phyloP scores from a whole-genome alignment of 1,139 yeast species.

The Yamadazyma dushanensis region DNA sequence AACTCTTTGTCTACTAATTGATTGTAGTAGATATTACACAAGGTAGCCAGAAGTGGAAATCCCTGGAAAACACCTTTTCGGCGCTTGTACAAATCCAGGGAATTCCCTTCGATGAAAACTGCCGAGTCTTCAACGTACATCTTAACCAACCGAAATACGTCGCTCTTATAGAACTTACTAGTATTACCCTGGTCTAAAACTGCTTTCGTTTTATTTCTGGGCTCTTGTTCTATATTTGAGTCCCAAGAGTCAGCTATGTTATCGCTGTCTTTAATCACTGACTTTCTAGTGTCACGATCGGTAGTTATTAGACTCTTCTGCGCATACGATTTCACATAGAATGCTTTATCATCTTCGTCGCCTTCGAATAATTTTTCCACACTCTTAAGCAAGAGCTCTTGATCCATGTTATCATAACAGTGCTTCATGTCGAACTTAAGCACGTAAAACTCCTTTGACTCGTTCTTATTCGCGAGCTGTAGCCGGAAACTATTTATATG shows the following conservation, averaged over 20 bases:
- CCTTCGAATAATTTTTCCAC: conserved; percentile 25
- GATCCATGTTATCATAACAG: conserved; percentile 79
- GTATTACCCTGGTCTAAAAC: conserved; percentile 14
- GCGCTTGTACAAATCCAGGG: conserved; percentile 32
- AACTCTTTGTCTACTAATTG: conserved; percentile 51
- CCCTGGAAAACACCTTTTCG: conserved; percentile 85
- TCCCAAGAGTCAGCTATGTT: conserved; percentile 12
- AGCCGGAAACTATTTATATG: conserved; percentile 18
- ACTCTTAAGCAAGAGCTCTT: conserved; percentile 38
- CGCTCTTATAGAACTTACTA: conserved; percentile 11
- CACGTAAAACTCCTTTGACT: conserved; percentile 45
- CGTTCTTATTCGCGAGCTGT: conserved; percentile 16
- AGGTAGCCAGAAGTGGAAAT: conserved; percentile 67
- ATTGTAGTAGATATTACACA: conserved; percentile 78
- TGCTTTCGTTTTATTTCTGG: conserved; percentile 7
- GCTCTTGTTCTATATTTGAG: neutral
- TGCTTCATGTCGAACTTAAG: conserved; percentile 76
- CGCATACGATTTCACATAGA: conserved; percentile 22
- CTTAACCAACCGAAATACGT: conserved; percentile 12
- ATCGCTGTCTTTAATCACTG: conserved; percentile 7
- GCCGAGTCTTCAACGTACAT: conserved; percentile 16
- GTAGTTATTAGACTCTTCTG: conserved; percentile 15
- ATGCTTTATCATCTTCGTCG: conserved; percentile 23
- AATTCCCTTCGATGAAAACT: conserved; percentile 11
- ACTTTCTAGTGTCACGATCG: conserved; percentile 8